phyloP scores from a whole-genome alignment of 148 eudicot species.

The Diospyros lotus region DNA sequence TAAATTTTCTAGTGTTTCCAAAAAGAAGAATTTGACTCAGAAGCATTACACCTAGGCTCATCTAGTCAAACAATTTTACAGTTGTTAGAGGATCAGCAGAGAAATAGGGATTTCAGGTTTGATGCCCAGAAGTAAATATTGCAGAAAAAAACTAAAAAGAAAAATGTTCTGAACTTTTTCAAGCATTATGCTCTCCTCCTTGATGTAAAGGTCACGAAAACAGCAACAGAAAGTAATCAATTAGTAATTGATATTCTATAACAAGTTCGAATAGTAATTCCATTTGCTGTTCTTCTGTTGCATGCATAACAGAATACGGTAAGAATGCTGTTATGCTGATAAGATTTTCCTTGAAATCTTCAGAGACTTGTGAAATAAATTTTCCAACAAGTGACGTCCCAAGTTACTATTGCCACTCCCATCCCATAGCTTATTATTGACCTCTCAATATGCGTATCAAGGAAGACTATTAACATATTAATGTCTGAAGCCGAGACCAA shows the following conservation, averaged over 20 bases:
- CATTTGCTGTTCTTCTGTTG: no score
- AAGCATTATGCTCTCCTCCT: background rate
- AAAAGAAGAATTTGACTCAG: no score
- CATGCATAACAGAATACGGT: no score
- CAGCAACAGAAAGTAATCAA: slow-evolving; percentile 2
- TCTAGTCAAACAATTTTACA: background rate
- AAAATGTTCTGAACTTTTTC: background rate
- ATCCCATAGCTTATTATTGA: no score
- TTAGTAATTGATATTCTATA: background rate
- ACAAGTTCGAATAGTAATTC: background rate
- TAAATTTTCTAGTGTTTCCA: no score
- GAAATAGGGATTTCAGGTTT: background rate
- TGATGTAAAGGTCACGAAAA: background rate
- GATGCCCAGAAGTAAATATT: background rate
- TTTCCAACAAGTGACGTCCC: no score
- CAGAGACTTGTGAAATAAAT: background rate
- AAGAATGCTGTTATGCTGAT: background rate
- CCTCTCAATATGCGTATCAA: no score
- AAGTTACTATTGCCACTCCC: no score
- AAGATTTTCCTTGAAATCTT: background rate
- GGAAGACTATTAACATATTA: no score
- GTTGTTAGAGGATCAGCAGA: background rate
- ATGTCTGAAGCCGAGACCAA: no score
- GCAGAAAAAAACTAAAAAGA: no score
- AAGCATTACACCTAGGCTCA: background rate